These are phyloP conservation scores for Leishmania braziliensis DNA, from an alignment of 208 protist genomes.

Conservation along the genomic window DNA sequence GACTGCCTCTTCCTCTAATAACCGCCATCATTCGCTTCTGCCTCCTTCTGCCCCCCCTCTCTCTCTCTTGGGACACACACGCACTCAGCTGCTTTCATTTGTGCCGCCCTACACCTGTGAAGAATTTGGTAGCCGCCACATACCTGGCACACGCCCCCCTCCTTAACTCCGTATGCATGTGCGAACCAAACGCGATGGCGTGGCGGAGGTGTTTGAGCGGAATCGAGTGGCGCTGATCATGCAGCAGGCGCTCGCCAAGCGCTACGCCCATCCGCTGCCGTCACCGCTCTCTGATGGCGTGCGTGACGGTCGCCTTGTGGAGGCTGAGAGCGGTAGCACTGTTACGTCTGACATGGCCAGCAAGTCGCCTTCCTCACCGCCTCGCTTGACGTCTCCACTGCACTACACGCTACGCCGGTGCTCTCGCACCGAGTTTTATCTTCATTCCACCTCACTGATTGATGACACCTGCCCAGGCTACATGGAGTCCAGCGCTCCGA, in stretches of 20 bases:
- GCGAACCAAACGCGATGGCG: constrained; percentile 41
- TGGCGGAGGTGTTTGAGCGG: constrained; percentile 32
- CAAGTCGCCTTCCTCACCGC: neutral
- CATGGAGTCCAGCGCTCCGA: neutral
- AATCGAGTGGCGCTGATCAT: constrained; percentile 11
- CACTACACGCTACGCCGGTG: constrained; percentile 29
- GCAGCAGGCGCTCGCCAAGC: constrained; percentile 10
- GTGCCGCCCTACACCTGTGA: neutral
- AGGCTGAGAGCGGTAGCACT: neutral
- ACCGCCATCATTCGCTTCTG: neutral
- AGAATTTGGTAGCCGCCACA: neutral
- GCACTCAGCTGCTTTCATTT: neutral
- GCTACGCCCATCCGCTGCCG: neutral
- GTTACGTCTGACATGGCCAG: neutral
- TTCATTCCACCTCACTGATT: neutral
- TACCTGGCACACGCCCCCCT: neutral
- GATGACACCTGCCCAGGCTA: neutral
- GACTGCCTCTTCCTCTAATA: neutral
- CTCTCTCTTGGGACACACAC: neutral
- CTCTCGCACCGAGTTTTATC: constrained; percentile 26
- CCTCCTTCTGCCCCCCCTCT: neutral
- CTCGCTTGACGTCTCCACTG: constrained; percentile 11
- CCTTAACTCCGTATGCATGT: constrained; percentile 24
- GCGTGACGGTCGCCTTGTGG: neutral
- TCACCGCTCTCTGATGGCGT: neutral